Conservation (phyloP, 805 yeast species). For the Barnettozyma salicaria region DNA sequence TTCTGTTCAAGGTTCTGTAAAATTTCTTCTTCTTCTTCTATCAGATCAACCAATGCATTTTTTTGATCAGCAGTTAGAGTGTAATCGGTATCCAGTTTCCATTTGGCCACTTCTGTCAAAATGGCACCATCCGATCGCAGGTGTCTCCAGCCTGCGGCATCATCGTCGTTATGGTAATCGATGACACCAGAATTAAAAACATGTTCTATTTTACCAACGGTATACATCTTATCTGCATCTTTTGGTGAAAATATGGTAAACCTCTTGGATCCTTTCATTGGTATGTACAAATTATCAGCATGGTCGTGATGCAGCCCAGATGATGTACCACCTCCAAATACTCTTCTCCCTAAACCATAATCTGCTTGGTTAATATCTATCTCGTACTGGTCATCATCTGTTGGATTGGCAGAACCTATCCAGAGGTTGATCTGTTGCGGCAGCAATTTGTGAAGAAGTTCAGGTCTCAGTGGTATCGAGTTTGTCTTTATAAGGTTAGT, state of each 20-base stretch:
- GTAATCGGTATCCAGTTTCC: slow-evolving; percentile 34
- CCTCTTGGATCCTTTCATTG: slow-evolving; percentile 53
- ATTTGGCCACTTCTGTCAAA: slow-evolving; percentile 40
- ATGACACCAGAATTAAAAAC: slow-evolving; percentile 60
- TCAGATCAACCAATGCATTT: slow-evolving; percentile 20
- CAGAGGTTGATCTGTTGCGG: slow-evolving; percentile 74
- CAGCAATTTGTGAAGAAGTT: slow-evolving; percentile 35
- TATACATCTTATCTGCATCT: slow-evolving; percentile 52
- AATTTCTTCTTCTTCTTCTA: slow-evolving; percentile 27
- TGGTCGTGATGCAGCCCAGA: slow-evolving; percentile 80
- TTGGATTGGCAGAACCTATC: slow-evolving; percentile 44
- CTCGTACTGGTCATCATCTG: slow-evolving; percentile 11
- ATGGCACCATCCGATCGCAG: slow-evolving; percentile 60
- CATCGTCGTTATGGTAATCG: slow-evolving; percentile 48
- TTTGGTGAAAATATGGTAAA: slow-evolving; percentile 63
- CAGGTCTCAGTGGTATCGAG: slow-evolving; percentile 37
- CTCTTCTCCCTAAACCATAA: slow-evolving; percentile 44
- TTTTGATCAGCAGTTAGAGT: slow-evolving; percentile 20
- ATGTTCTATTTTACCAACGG: slow-evolving; percentile 54
- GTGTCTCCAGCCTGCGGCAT: slow-evolving; percentile 59
- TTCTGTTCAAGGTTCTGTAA: slow-evolving; percentile 16
- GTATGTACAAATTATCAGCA: slow-evolving; percentile 67
- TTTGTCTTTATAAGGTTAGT: slow-evolving; percentile 32
- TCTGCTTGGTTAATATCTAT: slow-evolving; percentile 21
- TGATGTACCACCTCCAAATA: slow-evolving; percentile 56